Base-by-base conservation (phyloP, 495 filamentous ascomycete species). In the Zalerion maritima region DNA sequence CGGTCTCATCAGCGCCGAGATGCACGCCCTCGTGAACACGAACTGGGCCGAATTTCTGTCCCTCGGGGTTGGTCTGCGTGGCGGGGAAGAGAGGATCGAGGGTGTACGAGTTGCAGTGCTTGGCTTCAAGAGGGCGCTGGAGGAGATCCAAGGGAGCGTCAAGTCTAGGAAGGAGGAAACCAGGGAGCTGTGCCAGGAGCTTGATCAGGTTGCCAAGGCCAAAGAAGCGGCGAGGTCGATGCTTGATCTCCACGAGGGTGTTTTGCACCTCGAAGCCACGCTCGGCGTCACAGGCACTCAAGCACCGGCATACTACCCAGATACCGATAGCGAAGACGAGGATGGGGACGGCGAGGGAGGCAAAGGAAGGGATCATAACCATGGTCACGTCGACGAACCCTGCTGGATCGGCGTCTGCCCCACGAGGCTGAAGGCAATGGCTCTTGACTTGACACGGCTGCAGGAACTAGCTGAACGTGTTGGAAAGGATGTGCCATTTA, bases 41-140 rank as follows among this genome's bases (percentile, higher is more conserved):
- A 86, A 96, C 50, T 94, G 94, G 49, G 72, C 78, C 22, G 81
- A 87, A 40, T 96, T 96, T 41, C 49, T 99, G 2, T 73, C 71
- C 4, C 54, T 99, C 0, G 89, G 91, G 0, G 72, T 65, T 17
- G 78, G 81, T 44, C 55, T 99, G 21, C 71, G 71, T 27, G 86
- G 86, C 0, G 91, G 91, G 2, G 87, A 91, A 40, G 85, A 92
- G 46, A 82, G 75, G 47, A 73, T 91, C 2, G 87, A 93, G 53
- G 85, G 92, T 45, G 73, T 99, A 9, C 69, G 83, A 17, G 80
- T 99, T 1, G 85, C 82, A 5, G 49, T 96, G 26, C 42, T 94
- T 37, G 79, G 82, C 0, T 96, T 96, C 42, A 59, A 70, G 39
- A 69, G 85, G 39, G 85, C 85, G 34, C 69, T 94, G 1, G 54